Conservation (phyloP, 2,329 filamentous ascomycete species). For the Escovopsis sp. region DNA sequence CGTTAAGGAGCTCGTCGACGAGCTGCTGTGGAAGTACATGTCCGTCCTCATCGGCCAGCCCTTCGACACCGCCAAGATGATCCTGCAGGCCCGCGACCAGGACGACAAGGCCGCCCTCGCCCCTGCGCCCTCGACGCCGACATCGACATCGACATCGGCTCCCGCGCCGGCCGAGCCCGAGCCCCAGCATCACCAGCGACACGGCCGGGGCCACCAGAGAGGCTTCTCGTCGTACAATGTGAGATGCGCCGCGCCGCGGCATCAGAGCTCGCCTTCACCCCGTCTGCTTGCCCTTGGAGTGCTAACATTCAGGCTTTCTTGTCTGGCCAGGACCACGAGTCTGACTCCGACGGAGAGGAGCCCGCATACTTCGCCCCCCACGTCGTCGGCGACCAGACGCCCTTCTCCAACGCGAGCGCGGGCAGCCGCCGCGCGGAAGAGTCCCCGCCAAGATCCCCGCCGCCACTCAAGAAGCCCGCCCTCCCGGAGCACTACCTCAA, state of each 20-base stretch:
- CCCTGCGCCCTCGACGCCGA: too few relatives aligned
- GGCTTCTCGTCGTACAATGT: conserved; percentile 24
- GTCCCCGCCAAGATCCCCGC: conserved; percentile 12
- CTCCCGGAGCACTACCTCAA: conserved; percentile 44
- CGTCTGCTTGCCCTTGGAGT: too few relatives aligned
- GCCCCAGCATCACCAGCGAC: neutral
- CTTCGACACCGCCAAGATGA: conserved; percentile 91
- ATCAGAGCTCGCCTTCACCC: too few relatives aligned
- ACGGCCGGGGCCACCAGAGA: conserved; percentile 15
- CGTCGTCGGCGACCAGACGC: conserved; percentile 38
- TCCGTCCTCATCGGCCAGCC: conserved; percentile 83
- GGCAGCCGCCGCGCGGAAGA: conserved; percentile 16
- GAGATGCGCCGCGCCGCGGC: conserved; percentile 6
- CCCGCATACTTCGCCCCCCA: conserved; percentile 71
- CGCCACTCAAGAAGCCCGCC: conserved; percentile 17
- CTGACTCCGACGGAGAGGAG: conserved; percentile 61
- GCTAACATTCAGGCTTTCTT: too few relatives aligned
- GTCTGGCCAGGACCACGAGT: conserved; percentile 28
- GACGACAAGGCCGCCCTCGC: conserved; percentile 27
- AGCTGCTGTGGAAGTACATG: conserved; percentile 83
- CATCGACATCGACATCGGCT: conserved; percentile 6
- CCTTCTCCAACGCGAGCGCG: conserved; percentile 18
- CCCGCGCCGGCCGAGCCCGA: conserved; percentile 10
- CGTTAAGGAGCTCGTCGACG: conserved; percentile 63
- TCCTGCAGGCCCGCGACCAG: conserved; percentile 62